phyloP scores from a whole-genome alignment of 495 filamentous ascomycete genomes.

The Entonaema liquescens region DNA sequence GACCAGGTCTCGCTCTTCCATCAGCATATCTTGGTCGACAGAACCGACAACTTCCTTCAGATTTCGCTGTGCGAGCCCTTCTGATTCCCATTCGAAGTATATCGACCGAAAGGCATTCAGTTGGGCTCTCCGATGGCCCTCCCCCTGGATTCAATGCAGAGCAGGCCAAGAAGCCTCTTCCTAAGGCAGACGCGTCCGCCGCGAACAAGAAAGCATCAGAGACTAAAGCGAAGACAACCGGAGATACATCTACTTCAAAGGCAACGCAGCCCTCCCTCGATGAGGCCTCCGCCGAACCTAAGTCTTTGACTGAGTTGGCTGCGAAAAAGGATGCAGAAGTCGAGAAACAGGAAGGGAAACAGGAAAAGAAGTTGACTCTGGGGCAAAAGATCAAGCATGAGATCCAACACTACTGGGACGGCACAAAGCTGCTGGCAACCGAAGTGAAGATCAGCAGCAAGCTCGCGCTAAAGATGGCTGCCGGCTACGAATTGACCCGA shows the following conservation, averaged over 20 bases:
- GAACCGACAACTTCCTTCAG: slow-evolving; percentile 58
- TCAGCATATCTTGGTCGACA: slow-evolving; percentile 44
- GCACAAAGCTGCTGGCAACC: slow-evolving; percentile 93
- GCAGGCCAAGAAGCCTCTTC: slow-evolving; percentile 86
- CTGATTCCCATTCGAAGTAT: slow-evolving; percentile 70
- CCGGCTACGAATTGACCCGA: slow-evolving; percentile 93
- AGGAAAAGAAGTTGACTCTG: slow-evolving; percentile 78
- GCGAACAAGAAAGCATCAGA: slow-evolving; percentile 50
- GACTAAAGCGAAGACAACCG: slow-evolving; percentile 45
- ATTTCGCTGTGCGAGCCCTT: slow-evolving; percentile 70
- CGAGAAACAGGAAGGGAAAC: slow-evolving; percentile 77
- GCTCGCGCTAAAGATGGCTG: slow-evolving; percentile 95
- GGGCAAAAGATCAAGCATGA: slow-evolving; percentile 95
- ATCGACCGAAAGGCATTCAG: slow-evolving; percentile 71
- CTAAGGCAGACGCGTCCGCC: slow-evolving; percentile 54
- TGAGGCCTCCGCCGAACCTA: slow-evolving; percentile 39
- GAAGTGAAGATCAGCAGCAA: slow-evolving; percentile 93
- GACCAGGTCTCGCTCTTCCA: slow-evolving; percentile 36
- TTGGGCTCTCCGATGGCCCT: slow-evolving; percentile 66
- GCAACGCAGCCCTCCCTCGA: slow-evolving; percentile 18
- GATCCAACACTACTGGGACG: slow-evolving; percentile 95
- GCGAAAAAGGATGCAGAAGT: slow-evolving; percentile 46
- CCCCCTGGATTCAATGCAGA: slow-evolving; percentile 95
- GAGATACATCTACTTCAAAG: slow-evolving; percentile 47
- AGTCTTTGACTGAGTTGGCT: slow-evolving; percentile 46